Evolutionary conservation across 2,329 filamentous ascomycete species (phyloP).

Genomic region (Alternaria gansuensis): DNA sequence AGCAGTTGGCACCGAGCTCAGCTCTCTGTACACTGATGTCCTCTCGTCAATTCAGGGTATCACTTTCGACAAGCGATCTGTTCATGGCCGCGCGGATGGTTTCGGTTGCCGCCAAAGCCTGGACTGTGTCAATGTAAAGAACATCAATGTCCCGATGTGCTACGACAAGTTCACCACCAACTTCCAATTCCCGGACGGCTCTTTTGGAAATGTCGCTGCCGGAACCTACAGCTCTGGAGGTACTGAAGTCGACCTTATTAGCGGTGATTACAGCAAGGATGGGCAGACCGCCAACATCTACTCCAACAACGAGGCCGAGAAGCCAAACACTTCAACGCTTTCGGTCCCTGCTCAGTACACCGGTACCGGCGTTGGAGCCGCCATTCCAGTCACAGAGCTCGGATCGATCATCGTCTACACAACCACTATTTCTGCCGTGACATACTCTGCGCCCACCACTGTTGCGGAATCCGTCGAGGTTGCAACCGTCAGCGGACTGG

Average conservation of each 20-base stretch:
- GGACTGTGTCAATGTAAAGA: constrained; percentile 55
- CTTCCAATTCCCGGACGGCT: constrained; percentile 58
- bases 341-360: constrained; percentile 59
- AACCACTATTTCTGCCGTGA: constrained; percentile 42
- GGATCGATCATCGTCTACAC: constrained; percentile 52
- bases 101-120: constrained; percentile 52
- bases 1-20: constrained; percentile 45
- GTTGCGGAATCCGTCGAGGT: constrained; percentile 31
- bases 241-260: constrained; percentile 56
- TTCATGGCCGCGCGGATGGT: constrained; percentile 32
- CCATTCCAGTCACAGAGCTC: constrained; percentile 57
- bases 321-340: constrained; percentile 57
- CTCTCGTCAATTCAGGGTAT: constrained; percentile 49
- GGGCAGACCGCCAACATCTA: constrained; percentile 59
- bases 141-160: constrained; percentile 58
- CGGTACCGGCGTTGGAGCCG: constrained; percentile 56
- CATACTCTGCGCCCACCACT: constrained; percentile 38
- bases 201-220: constrained; percentile 57
- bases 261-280: constrained; percentile 55
- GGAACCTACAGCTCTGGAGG: constrained; percentile 56
- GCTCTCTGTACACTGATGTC: constrained; percentile 49
- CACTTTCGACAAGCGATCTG: constrained; percentile 40
- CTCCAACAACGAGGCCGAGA: constrained; percentile 44
- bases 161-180: constrained; percentile 64
- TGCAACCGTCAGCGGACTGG: constrained; percentile 30